Evolutionary conservation across 805 yeast genomes (phyloP), one percentile per base, ranked within the genome.

Genomic region (Candida quercuum): DNA sequence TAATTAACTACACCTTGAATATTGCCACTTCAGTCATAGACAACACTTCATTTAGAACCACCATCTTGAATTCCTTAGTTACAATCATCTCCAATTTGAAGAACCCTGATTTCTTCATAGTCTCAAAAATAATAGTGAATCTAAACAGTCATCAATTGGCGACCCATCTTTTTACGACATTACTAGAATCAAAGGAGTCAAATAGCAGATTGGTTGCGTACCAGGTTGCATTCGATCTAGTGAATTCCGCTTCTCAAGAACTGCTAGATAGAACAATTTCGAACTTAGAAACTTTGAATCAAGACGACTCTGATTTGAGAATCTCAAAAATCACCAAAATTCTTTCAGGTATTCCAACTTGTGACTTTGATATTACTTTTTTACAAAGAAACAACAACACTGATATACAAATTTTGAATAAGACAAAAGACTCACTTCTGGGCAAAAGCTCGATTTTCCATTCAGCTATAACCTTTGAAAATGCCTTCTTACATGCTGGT

Each of bases 211-310:
- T 78, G 45, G 69, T 84, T 42, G 95, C 95, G 3, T 86, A 78
- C 61, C 99, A 93, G 67, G 86, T 91, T 37, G 97, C 97, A 1
- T 93, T 93, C 60, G 99, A 93, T 60, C 73, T 93, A 42, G 97
- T 89, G 6, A 80, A 79, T 38, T 80, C 94, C 13, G 96, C 96
- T 0, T 76, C 96, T 7, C 98, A 91, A 65, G 94, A 86, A 56
- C 71, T 93, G 47, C 70, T 89, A 41, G 81, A 78, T 39, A 71
- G 67, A 32, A 69, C 81, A 6, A 61, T 71, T 19, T 65, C 70
- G 28, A 66, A 69, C 8, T 56, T 69, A 31, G 59, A 54, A 13
- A 54, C 52, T 28, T 35, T 45, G 17, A 49, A 52, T 27, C 33
- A 48, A 7, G 59, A 56, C 23, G 62, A 55, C 38, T 56, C 55